Evolutionary conservation across 2,329 filamentous ascomycete species (phyloP), one percentile per base, ranked within the genome.

Genomic region (Colletotrichum siamense): DNA sequence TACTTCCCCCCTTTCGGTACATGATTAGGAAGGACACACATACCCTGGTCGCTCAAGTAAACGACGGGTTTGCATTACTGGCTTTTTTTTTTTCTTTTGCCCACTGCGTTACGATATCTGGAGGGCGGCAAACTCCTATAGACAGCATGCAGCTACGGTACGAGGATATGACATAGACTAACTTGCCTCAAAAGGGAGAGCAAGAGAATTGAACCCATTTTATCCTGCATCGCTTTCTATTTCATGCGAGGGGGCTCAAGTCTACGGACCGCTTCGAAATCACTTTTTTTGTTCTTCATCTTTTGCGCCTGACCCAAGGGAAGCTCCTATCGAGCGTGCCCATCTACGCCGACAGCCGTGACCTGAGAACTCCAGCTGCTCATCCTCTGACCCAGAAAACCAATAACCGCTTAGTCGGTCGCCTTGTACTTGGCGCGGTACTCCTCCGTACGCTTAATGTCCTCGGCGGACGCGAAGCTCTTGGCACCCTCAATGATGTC

Each of bases 401-500:
- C 13, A 52, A 22, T 16, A n/a, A 26, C 18, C 30, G 28, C 63
- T 81, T 82, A 91, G 82, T 93, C 91, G 69, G 85, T 91, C 24
- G 92, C 90, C 83, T 90, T 92, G 84, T 92, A 94, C 86, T 91
- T 91, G 62, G 85, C 84, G 71, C 94, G 92, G 85, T 98, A 98
- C 83, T 92, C 94, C 86, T 95, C 92, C 83, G 95, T 93, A 76
- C 89, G 89, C 86, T 89, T 88, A 78, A 94, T 88, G 78, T 95
- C 91, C 39, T 91, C 89, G 64, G 90, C 89, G 2, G 91, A 90
- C 57, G 91, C 92, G 79, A 92, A 88, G 59, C 88, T 88, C 82
- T 91, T 91, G 84, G 95, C 88, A 13, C 93, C 93, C 71, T 90
- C 89, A 79, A 96, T 93, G 80, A 99, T 92, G 85, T 99, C 95